Percentiles rank a stretch among this genome's conserved stretches.
phyloP scores from a whole-genome alignment of 2,329 filamentous ascomycete species.

The Zymoseptoria tritici region DNA sequence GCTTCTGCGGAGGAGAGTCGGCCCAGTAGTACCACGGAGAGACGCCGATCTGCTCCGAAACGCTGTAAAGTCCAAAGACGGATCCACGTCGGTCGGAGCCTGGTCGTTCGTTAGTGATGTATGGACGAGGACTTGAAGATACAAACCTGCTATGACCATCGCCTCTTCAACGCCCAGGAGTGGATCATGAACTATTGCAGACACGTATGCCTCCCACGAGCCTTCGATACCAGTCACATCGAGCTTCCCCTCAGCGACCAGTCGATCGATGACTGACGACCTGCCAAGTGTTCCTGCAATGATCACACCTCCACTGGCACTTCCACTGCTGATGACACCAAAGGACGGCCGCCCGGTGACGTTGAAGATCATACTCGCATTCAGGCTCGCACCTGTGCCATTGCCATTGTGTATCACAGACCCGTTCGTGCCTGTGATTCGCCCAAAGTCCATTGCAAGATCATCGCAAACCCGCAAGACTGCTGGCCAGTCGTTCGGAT shows the following conservation, averaged over 20 bases:
- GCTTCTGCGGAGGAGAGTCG: conserved; percentile 49
- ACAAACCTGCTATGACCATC: conserved; percentile 54
- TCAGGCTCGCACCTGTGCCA: conserved; percentile 32
- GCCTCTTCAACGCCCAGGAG: conserved; percentile 50
- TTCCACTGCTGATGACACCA: conserved; percentile 20
- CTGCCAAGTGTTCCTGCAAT: conserved; percentile 63
- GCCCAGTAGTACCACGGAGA: conserved; percentile 65
- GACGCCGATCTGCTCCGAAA: conserved; percentile 67
- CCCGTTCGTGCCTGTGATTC: conserved; percentile 60
- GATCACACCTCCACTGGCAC: conserved; percentile 40
- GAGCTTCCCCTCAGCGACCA: conserved; percentile 50
- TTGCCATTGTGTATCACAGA: conserved; percentile 41
- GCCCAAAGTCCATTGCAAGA: conserved; percentile 60
- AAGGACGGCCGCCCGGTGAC: conserved; percentile 34
- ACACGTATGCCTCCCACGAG: conserved; percentile 63
- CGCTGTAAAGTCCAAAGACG: conserved; percentile 63
- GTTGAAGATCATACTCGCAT: conserved; percentile 37
- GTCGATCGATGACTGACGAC: conserved; percentile 53
- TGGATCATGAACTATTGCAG: conserved; percentile 51
- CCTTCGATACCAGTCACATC: conserved; percentile 52
- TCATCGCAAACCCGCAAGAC: conserved; percentile 62
- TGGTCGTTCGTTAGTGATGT: background rate
- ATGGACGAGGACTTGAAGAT: background rate
- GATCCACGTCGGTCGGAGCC: conserved; percentile 58
- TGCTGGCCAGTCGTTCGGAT: conserved; percentile 56